Base-by-base conservation (phyloP, 2,329 filamentous ascomycete species). In the Akanthomyces dipterigenus region DNA sequence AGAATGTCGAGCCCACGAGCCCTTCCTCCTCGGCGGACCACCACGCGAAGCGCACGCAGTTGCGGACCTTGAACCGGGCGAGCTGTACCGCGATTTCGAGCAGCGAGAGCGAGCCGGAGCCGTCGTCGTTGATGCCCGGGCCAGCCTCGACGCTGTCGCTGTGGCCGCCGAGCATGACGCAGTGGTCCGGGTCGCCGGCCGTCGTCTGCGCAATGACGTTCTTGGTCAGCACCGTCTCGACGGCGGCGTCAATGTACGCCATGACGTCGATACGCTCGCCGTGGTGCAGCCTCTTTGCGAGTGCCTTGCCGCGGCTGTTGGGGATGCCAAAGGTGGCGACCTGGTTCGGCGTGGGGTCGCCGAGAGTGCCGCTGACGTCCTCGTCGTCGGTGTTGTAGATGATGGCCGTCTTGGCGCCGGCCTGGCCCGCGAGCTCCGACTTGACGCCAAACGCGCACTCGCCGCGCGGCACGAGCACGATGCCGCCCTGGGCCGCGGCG, bases 91-190 rank as follows among this genome's bases (percentile, higher is more conserved):
- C 85, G 9, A 88, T 76, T 69, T 88, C 86, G 43, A 88, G 79
- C 5, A 88, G 75, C 0, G 83, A 81, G 60, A 85, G 68, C 38
- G 81, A 85, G 60, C 89, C 89, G 3, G 86, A 87, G 51, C 89
- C 89, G 68, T 92, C 88, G 67, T 92, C 89, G 71, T 92, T 92
- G 78, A 92, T 91, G 22, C 89, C 89, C 0, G 86, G 85, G 1
- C 86, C 86, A 56, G 82, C 85, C 0, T 76, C 69, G 18, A 88
- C 86, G 64, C 81, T 83, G 70, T 88, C 85, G 38, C 80, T 85
- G 75, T 88, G 86, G 2, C 79, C 86, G 20, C 86, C 85, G 0
- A 88, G 77, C 82, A 87, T 84, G 50, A 88, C 83, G 66, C 83
- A 86, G 73, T 88, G 87, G 38, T 87, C 76, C 2, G 75, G 76